These are phyloP conservation scores for Phoenix roebelenii DNA, from an alignment of 176 grass and related monocot species.

Conservation along the genomic window DNA sequence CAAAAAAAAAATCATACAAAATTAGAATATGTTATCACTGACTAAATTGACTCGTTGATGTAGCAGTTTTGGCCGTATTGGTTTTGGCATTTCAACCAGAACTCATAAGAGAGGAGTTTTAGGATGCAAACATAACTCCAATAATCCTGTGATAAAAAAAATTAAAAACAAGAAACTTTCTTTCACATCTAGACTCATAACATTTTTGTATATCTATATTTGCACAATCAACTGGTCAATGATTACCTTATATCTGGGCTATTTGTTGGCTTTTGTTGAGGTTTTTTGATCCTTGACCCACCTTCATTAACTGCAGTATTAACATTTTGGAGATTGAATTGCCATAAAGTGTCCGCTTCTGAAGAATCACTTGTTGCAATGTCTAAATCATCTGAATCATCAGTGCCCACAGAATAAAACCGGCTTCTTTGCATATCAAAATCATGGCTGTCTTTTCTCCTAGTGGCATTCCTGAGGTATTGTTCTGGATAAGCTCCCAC, in stretches of 20 bases:
- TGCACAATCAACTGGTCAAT: neutral
- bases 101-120: no score
- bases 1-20: no score
- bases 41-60: no score
- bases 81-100: no score
- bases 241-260: slow-evolving; percentile 67
- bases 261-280: slow-evolving; percentile 57
- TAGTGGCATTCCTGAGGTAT: slow-evolving; percentile 32
- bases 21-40: no score
- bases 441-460: slow-evolving; percentile 45
- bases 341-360: slow-evolving; percentile 92
- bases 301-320: slow-evolving; percentile 34
- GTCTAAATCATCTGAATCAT: slow-evolving; percentile 92
- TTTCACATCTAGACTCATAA: no score
- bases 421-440: slow-evolving; percentile 47
- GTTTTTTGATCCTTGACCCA: slow-evolving; percentile 81
- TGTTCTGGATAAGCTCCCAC: slow-evolving; percentile 30
- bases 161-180: no score
- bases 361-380: slow-evolving; percentile 98
- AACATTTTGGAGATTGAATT: slow-evolving; percentile 71
- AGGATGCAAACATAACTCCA: no score
- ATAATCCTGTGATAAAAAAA: no score
- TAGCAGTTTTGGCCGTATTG: no score
- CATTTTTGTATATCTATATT: no score
- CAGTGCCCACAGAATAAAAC: slow-evolving; percentile 71